Conservation (phyloP, 805 yeast genomes). For the Danielia reshetovae region DNA sequence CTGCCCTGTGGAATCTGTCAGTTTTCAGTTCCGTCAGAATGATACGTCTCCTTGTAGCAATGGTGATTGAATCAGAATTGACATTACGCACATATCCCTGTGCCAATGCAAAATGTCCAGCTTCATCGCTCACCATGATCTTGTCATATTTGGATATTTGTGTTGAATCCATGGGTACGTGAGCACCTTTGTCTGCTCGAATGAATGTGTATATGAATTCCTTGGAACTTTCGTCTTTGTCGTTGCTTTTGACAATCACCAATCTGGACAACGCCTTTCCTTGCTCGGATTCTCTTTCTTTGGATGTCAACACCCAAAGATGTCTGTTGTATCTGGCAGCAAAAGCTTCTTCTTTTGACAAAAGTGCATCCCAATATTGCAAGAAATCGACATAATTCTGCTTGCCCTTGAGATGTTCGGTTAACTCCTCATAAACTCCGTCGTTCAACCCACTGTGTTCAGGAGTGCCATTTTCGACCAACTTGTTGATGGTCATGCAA, state of each 20-base stretch:
- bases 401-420: slow-evolving; percentile 44
- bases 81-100: slow-evolving; percentile 53
- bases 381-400: slow-evolving; percentile 51
- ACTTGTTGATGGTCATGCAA: slow-evolving; percentile 64
- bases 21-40: slow-evolving; percentile 37
- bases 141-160: slow-evolving; percentile 59
- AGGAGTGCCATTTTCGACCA: slow-evolving; percentile 56
- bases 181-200: slow-evolving; percentile 22
- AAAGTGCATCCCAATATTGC: slow-evolving; percentile 66
- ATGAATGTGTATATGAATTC: slow-evolving; percentile 47
- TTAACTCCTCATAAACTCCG: slow-evolving; percentile 45
- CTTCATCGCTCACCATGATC: slow-evolving; percentile 73
- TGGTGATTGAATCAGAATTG: slow-evolving; percentile 37
- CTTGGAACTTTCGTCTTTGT: slow-evolving; percentile 16
- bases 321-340: slow-evolving; percentile 51
- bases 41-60: slow-evolving; percentile 55
- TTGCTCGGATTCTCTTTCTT: slow-evolving; percentile 54
- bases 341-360: slow-evolving; percentile 71
- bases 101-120: slow-evolving; percentile 71
- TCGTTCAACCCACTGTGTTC: slow-evolving; percentile 49
- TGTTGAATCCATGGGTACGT: slow-evolving; percentile 26
- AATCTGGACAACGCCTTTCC: slow-evolving; percentile 60
- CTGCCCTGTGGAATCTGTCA: slow-evolving; percentile 35
- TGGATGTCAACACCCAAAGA: slow-evolving; percentile 61
- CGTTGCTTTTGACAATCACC: slow-evolving; percentile 29